Percentiles rank a stretch among this genome's conserved stretches.
These are phyloP conservation scores for Buddleja alternifolia DNA, from an alignment of 257 asterid species.

Conservation along the genomic window DNA sequence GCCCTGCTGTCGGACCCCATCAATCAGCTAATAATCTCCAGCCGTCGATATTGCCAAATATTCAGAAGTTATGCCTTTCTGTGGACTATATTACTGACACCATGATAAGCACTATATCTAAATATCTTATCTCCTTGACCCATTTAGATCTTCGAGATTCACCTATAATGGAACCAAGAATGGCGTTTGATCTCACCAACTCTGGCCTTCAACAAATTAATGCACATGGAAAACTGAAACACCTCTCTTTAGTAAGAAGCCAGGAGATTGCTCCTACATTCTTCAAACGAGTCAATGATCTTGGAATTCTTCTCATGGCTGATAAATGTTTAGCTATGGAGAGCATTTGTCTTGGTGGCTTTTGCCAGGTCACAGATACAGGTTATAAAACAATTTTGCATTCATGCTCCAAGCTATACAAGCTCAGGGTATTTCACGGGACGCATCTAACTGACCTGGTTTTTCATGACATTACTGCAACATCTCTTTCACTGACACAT, in stretches of 20 bases:
- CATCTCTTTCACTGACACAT: conserved; percentile 76
- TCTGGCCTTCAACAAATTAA: conserved; percentile 87
- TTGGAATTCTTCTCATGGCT: conserved; percentile 96
- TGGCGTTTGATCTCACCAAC: conserved; percentile 88
- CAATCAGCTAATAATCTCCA: conserved; percentile 47
- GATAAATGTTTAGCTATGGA: conserved; percentile 88
- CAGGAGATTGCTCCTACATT: conserved; percentile 78
- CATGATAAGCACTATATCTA: conserved; percentile 74
- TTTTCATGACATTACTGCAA: conserved; percentile 86
- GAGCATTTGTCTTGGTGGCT: conserved; percentile 93
- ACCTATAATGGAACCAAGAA: conserved; percentile 86
- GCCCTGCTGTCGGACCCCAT: conserved; percentile 58
- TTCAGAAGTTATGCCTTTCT: conserved; percentile 75
- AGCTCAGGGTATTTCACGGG: conserved; percentile 77
- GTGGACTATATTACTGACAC: conserved; percentile 95
- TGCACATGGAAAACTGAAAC: conserved; percentile 81
- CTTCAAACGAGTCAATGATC: conserved; percentile 92
- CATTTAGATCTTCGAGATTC: conserved; percentile 93
- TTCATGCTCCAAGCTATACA: conserved; percentile 75
- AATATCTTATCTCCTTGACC: conserved; percentile 56
- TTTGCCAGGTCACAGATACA: conserved; percentile 90
- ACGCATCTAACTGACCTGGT: conserved; percentile 87
- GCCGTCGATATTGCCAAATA: conserved; percentile 59
- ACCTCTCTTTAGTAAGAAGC: conserved; percentile 84
- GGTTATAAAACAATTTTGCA: conserved; percentile 88